A percentile compares a stretch with the other conserved stretches of the same genome.
phyloP scores from a whole-genome alignment of 345 rosid genomes.

The Camelina hispida region DNA sequence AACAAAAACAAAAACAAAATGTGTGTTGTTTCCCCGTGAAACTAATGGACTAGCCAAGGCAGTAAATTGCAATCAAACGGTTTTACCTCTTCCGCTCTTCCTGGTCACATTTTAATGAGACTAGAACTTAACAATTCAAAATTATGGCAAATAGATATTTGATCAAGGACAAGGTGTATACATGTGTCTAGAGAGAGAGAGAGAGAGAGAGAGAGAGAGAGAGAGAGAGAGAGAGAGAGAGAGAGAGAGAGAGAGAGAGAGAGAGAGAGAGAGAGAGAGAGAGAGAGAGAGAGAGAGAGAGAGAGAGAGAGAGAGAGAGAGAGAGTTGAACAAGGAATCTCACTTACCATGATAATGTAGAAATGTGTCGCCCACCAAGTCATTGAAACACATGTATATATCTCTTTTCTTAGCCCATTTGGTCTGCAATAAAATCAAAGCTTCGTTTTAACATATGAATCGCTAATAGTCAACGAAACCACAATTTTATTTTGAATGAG shows the following conservation, averaged over 20 bases:
- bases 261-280: neutral
- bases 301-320: too few relatives aligned
- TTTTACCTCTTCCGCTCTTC: neutral
- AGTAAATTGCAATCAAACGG: neutral
- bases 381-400: neutral
- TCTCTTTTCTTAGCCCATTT: constrained; percentile 28
- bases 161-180: neutral
- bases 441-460: constrained; percentile 25
- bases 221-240: neutral
- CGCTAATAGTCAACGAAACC: neutral
- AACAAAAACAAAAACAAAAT: too few relatives aligned
- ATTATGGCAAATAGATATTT: neutral
- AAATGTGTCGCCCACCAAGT: constrained; percentile 20
- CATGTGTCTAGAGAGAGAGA: neutral
- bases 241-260: neutral
- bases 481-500: neutral
- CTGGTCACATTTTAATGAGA: neutral
- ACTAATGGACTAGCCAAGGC: neutral
- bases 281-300: neutral
- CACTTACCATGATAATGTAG: constrained; percentile 21
- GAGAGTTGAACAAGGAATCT: neutral
- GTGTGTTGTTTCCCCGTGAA: neutral
- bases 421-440: constrained; percentile 30
- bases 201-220: neutral
- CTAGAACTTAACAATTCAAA: neutral